A percentile compares a stretch with the other conserved stretches of the same genome.
Conservation (phyloP, 352 stramenopile species). For the Phytophthora macrochlamydospora region DNA sequence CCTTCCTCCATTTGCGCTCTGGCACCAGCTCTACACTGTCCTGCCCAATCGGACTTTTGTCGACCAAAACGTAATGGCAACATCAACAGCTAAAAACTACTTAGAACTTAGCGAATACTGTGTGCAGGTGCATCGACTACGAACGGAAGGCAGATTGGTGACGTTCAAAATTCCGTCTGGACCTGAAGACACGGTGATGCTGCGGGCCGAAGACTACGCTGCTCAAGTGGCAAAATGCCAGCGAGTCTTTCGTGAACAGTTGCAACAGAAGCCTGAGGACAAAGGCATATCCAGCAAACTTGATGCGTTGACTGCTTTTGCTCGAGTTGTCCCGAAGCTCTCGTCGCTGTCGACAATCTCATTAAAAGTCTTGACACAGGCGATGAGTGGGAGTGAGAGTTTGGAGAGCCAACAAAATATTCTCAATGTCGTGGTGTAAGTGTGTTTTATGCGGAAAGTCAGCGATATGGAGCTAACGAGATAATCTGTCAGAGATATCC, state of each 20-base stretch:
- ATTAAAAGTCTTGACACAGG: slow-evolving; percentile 33
- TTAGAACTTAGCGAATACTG: background rate
- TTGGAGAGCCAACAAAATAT: slow-evolving; percentile 14
- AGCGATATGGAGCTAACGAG: background rate
- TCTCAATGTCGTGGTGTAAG: slow-evolving; percentile 41
- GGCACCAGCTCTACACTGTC: slow-evolving; percentile 67
- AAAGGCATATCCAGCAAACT: slow-evolving; percentile 34
- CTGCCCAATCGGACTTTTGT: slow-evolving; percentile 67
- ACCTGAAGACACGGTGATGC: slow-evolving; percentile 40
- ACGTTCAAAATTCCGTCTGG: slow-evolving; percentile 58
- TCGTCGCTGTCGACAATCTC: slow-evolving; percentile 35
- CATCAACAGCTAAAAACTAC: background rate
- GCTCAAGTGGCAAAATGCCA: slow-evolving; percentile 46
- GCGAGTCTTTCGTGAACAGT: slow-evolving; percentile 31
- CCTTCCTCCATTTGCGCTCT: slow-evolving; percentile 50
- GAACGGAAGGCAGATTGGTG: slow-evolving; percentile 43
- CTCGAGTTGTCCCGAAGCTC: slow-evolving; percentile 34
- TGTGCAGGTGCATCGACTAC: slow-evolving; percentile 51
- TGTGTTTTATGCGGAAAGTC: background rate
- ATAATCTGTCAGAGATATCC: slow-evolving; percentile 36
- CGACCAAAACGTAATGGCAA: slow-evolving; percentile 56
- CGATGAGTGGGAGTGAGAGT: slow-evolving; percentile 10
- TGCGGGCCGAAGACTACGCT: slow-evolving; percentile 38
- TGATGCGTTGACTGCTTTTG: slow-evolving; percentile 44
- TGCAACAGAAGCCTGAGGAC: slow-evolving; percentile 23